A percentile compares a stretch with the other conserved stretches of the same genome.
Evolutionary conservation across 2,329 filamentous ascomycete species (phyloP).

Genomic region (Tolypocladium guangdongense): DNA sequence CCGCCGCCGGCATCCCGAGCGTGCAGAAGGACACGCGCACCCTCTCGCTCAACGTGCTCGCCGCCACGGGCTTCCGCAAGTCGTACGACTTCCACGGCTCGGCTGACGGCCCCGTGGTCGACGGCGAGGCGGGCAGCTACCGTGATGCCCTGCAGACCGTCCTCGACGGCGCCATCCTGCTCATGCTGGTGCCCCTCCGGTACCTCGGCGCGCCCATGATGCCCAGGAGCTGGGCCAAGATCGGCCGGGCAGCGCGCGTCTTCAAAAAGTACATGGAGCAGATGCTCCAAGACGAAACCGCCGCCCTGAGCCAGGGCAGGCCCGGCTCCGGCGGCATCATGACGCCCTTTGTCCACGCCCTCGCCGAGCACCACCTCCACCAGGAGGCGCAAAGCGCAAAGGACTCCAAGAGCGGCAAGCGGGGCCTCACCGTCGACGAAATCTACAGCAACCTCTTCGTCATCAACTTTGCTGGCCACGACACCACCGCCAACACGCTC

Average conservation of each 20-base stretch:
- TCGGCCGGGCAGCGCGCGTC: too few relatives aligned
- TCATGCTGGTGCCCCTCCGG: not conserved
- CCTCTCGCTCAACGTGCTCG: too few relatives aligned
- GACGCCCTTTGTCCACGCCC: not conserved
- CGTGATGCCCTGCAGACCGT: not conserved
- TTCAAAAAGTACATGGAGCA: not conserved
- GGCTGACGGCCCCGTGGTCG: too few relatives aligned
- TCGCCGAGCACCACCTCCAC: not conserved
- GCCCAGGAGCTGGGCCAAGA: not conserved
- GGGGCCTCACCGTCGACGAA: constrained; percentile 25
- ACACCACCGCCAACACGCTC: constrained; percentile 36
- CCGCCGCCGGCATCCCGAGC: too few relatives aligned
- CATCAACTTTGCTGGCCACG: constrained; percentile 39
- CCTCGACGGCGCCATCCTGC: constrained; percentile 1
- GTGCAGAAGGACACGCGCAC: too few relatives aligned
- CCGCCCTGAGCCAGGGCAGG: not conserved
- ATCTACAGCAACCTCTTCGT: constrained; percentile 38
- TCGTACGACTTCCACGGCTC: too few relatives aligned
- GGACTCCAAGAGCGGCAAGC: not conserved
- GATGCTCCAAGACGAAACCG: not conserved
- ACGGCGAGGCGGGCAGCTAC: too few relatives aligned
- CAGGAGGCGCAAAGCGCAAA: not conserved
- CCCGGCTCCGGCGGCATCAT: not conserved
- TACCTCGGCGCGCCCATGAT: not conserved
- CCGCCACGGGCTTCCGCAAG: too few relatives aligned